These are phyloP conservation scores for Rachicladosporium sp. DNA, from an alignment of 2,329 filamentous ascomycete species.

Conservation along the genomic window DNA sequence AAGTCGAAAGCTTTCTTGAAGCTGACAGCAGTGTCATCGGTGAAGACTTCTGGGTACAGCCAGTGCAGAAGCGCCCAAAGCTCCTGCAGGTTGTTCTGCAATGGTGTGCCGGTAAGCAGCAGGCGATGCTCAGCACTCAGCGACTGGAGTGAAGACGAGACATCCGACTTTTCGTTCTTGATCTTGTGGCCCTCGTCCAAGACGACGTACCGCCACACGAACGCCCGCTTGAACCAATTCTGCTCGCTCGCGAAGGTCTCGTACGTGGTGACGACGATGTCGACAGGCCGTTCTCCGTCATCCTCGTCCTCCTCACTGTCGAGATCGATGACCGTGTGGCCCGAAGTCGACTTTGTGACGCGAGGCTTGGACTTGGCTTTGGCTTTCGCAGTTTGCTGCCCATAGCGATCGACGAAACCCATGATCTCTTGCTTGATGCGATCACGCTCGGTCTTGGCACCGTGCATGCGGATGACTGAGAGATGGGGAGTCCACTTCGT, in stretches of 20 bases:
- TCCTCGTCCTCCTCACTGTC: constrained; percentile 4
- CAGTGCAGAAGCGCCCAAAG: constrained; percentile 47
- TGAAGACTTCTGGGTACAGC: constrained; percentile 48
- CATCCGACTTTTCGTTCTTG: constrained; percentile 35
- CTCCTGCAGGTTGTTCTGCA: constrained; percentile 47
- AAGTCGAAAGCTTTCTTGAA: constrained; percentile 48
- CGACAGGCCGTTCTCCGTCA: constrained; percentile 18
- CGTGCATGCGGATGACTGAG: constrained; percentile 36
- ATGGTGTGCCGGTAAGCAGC: constrained; percentile 42
- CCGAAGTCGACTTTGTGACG: constrained; percentile 1
- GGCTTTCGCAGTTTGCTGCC: constrained; percentile 27
- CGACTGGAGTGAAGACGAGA: constrained; percentile 31
- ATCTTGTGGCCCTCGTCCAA: constrained; percentile 44
- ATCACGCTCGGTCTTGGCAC: constrained; percentile 30
- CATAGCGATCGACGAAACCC: constrained; percentile 34
- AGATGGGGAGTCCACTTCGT: constrained; percentile 37
- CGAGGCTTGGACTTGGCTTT: constrained; percentile 7
- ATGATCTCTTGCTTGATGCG: constrained; percentile 29
- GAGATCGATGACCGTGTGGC: constrained; percentile 17
- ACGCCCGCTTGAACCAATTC: constrained; percentile 38
- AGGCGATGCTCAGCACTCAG: constrained; percentile 38
- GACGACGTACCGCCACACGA: constrained; percentile 41
- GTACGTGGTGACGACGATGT: constrained; percentile 40
- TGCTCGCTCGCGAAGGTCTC: constrained; percentile 36
- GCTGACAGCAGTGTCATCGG: constrained; percentile 33